These are phyloP conservation scores for Wickerhamia fluorescens DNA, from an alignment of 805 yeast species.

Conservation along the genomic window DNA sequence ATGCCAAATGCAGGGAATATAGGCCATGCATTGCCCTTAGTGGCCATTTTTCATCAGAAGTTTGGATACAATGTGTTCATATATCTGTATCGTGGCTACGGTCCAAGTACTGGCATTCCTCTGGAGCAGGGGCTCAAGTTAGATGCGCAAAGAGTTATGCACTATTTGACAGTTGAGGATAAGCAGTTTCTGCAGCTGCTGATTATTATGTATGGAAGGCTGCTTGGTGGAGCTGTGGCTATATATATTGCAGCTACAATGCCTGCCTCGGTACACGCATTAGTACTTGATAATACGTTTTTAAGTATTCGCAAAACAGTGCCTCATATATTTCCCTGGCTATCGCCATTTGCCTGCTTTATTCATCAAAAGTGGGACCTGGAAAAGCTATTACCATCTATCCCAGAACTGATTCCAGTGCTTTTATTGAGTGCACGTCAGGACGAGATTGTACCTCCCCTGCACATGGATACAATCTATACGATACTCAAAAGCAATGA, in stretches of 20 bases:
- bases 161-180: constrained; percentile 45
- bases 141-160: constrained; percentile 72
- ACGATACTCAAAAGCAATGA: constrained; percentile 41
- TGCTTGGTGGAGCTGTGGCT: constrained; percentile 94
- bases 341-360: constrained; percentile 47
- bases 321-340: constrained; percentile 68
- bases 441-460: constrained; percentile 91
- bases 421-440: constrained; percentile 63
- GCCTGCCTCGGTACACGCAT: constrained; percentile 46
- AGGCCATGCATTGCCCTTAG: constrained; percentile 83
- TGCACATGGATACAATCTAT: constrained; percentile 61
- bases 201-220: constrained; percentile 74
- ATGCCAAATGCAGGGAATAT: constrained; percentile 96
- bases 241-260: constrained; percentile 66
- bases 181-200: constrained; percentile 45
- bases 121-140: constrained; percentile 71
- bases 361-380: constrained; percentile 85
- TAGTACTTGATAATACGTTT: constrained; percentile 84
- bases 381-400: constrained; percentile 46
- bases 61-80: constrained; percentile 73
- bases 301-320: constrained; percentile 61
- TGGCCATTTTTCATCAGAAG: constrained; percentile 53
- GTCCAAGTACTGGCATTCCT: constrained; percentile 69
- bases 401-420: constrained; percentile 53
- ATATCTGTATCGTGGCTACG: constrained; percentile 89